Evolutionary conservation across 2,329 filamentous ascomycete genomes (phyloP).

Genomic region (Elsinoe necatrix): DNA sequence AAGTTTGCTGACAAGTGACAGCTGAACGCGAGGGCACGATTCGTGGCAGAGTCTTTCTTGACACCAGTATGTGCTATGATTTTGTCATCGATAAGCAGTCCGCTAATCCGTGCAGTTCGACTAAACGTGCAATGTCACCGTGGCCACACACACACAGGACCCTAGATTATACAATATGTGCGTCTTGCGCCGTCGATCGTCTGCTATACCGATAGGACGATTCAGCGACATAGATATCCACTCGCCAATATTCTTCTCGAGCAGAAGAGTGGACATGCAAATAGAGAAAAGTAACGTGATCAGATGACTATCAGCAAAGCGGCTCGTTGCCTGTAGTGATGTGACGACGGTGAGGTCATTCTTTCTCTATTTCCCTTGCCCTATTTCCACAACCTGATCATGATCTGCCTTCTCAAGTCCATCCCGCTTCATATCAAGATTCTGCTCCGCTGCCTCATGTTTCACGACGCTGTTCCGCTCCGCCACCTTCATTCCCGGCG

Average conservation of each 20-base stretch:
- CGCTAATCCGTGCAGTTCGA: conserved; percentile 1
- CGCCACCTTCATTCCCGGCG: background rate
- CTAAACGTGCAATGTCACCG: too few relatives aligned
- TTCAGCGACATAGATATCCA: conserved; percentile 5
- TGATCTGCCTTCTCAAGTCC: too few relatives aligned
- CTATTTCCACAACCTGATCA: background rate
- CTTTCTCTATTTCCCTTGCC: background rate
- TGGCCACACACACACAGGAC: too few relatives aligned
- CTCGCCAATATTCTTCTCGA: background rate
- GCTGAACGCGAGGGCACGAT: conserved; percentile 94
- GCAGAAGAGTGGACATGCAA: background rate
- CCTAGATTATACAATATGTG: too few relatives aligned
- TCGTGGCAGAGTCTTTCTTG: conserved; percentile 96
- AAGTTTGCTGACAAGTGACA: conserved; percentile 37
- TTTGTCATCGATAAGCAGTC: background rate
- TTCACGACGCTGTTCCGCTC: background rate
- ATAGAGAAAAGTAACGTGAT: conserved; percentile 1
- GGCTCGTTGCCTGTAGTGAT: background rate
- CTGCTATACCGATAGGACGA: background rate
- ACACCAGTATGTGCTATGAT: conserved; percentile 59
- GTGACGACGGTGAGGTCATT: background rate
- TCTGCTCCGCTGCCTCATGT: background rate
- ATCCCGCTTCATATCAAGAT: background rate
- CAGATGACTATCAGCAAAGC: background rate
- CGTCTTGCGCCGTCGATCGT: too few relatives aligned